A percentile compares a stretch with the other conserved stretches of the same genome.
Evolutionary conservation across 768 basidiomycete genomes (phyloP).

Genomic region (Macrolepiota fuliginosa): DNA sequence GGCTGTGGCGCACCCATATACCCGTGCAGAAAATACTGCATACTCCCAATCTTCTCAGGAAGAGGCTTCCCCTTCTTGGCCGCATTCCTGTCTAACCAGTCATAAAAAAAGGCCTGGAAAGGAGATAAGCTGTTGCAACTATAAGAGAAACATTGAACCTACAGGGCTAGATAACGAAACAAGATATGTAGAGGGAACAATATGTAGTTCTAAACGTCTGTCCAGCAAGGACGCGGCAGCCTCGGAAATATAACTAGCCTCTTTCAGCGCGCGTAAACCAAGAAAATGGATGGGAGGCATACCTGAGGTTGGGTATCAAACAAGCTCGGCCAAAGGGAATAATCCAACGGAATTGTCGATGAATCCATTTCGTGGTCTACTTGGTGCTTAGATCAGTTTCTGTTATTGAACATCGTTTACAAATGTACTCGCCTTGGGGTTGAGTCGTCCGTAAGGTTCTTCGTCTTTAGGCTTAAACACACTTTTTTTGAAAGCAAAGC

Average conservation of each 20-base stretch:
- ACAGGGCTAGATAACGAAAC: constrained; percentile 79
- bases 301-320: constrained; percentile 88
- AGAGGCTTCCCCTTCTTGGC: constrained; percentile 81
- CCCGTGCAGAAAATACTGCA: constrained; percentile 87
- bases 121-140: constrained; percentile 1
- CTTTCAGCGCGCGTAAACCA: background rate
- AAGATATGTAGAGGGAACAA: constrained; percentile 84
- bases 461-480: constrained; percentile 94
- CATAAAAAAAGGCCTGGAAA: constrained; percentile 83
- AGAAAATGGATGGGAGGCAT: constrained; percentile 10
- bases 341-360: constrained; percentile 85
- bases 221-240: constrained; percentile 87
- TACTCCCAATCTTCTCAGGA: constrained; percentile 87
- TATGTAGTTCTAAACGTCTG: constrained; percentile 65
- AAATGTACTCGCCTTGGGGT: constrained; percentile 65
- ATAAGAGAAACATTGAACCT: constrained; percentile 23
- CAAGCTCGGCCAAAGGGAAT: constrained; percentile 90
- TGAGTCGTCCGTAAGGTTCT: constrained; percentile 84
- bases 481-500: constrained; percentile 29
- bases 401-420: background rate
- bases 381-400: background rate
- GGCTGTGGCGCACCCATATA: constrained; percentile 52
- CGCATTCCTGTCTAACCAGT: constrained; percentile 83
- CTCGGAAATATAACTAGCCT: constrained; percentile 77
- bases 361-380: constrained; percentile 87